Base-by-base conservation (phyloP, 805 yeast species). In the Candida montana region DNA sequence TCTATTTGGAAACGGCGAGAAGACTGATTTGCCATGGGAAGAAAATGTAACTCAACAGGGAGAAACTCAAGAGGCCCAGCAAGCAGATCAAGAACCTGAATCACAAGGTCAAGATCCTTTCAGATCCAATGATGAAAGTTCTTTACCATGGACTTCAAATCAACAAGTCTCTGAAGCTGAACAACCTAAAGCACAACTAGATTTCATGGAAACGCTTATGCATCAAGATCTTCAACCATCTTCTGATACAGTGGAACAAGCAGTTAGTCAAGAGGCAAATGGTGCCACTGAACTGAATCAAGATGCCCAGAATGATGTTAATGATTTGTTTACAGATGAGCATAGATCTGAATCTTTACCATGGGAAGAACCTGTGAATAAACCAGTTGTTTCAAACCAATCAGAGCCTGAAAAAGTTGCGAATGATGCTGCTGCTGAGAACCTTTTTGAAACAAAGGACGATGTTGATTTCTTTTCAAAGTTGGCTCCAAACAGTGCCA, bases 131-230 rank as follows among this genome's bases (percentile, higher is more conserved):
- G 32, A 28, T 6, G 6, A 35, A 18, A 10, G 15, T 29, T 32
- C 27, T n/a, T 29, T 35, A 20, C 27, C 39, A 3, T 35, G 39
- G 39, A 35, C 19, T 35, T 28, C n/a, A 28, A 28, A 18, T 7
- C 27, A 29, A 30, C 31, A n/a, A 9, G 9, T 21, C 24, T 3
- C 32, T 19, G n/a, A 6, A 6, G 19, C 18, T 10, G 23, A 19
- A 1, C 18, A 28, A 10, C 8, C 19, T n/a, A 19, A 11, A 11
- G 20, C 30, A 16, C 37, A 18, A 13, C 10, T 35, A 12, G 39
- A 28, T 20, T 12, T 35, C 8, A 16, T 21, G 18, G 39, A 35
- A 35, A 13, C 29, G 7, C 10, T 34, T 4, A 23, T 34, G 15
- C 13, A 24, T 26, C 37, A 34, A 26, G 17, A 26, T n/a, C 24